Conservation (phyloP, 495 filamentous ascomycete species). For the Geoglossum glabrum region DNA sequence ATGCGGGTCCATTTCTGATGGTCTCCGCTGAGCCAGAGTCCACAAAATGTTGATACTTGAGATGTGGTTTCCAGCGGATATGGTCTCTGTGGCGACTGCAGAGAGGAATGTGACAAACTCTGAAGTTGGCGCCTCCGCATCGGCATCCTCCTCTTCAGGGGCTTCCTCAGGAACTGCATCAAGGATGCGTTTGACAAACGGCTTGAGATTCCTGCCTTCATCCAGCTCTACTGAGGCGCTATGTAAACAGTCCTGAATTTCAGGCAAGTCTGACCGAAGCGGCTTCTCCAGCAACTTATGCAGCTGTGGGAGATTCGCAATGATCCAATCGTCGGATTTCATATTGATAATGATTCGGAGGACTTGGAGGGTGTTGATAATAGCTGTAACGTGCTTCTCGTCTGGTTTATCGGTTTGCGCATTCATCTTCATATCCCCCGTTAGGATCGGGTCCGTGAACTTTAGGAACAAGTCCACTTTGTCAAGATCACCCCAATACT, state of each 20-base stretch:
- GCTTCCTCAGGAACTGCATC: slow-evolving; percentile 78
- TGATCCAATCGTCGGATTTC: slow-evolving; percentile 77
- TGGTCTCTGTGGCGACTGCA: slow-evolving; percentile 57
- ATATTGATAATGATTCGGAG: slow-evolving; percentile 69
- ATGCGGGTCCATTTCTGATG: slow-evolving; percentile 72
- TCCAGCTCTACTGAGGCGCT: slow-evolving; percentile 44
- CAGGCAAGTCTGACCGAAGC: slow-evolving; percentile 63
- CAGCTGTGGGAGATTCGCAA: slow-evolving; percentile 48
- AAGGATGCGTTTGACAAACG: slow-evolving; percentile 62
- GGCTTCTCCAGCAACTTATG: slow-evolving; percentile 85
- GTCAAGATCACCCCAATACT: slow-evolving; percentile 83
- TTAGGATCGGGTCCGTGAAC: slow-evolving; percentile 63
- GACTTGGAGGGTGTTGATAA: slow-evolving; percentile 83
- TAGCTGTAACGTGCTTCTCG: slow-evolving; percentile 54
- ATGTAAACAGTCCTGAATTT: slow-evolving; percentile 84
- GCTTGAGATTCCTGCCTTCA: slow-evolving; percentile 34
- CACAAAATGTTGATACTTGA: slow-evolving; percentile 81
- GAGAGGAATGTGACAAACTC: slow-evolving; percentile 71
- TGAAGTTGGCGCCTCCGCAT: slow-evolving; percentile 57
- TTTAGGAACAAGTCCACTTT: slow-evolving; percentile 68
- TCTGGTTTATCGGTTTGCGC: slow-evolving; percentile 44
- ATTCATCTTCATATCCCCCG: slow-evolving; percentile 24
- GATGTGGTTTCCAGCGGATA: slow-evolving; percentile 58
- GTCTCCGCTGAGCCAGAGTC: slow-evolving; percentile 67
- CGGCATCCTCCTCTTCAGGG: slow-evolving; percentile 62